Evolutionary conservation across 139 green algal genomes (phyloP), one percentile per base, ranked within the genome.

Genomic region (Chlamydomonas schloesseri): DNA sequence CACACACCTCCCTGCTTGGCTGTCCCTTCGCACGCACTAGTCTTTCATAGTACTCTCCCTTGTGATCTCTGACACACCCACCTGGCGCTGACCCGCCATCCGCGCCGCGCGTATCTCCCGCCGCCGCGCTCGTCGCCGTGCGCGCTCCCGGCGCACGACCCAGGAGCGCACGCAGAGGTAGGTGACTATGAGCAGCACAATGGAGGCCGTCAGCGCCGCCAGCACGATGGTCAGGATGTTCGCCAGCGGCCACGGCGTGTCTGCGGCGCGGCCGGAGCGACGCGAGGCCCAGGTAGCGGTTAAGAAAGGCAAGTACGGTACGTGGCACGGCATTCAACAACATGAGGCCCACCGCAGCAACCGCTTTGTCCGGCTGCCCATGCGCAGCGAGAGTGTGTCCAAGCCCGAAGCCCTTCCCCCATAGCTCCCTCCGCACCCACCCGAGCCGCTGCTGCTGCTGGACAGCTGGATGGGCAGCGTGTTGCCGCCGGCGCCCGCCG

Each of bases 151-250:
- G 6, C 24, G 42, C 71, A 78, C 9, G 6, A 17, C 46, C 34
- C 33, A 29, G 26, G 33, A 76, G 20, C 33, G 33, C 36, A 76
- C 33, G 26, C 46, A 28, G 0, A 60, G 20, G n/a, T 50, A 81
- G 4, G 5, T 14, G 1, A 31, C 73, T 13, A 81, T 26, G 21
- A 47, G 14, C 47, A 81, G 29, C 50, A 81, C 73, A 6, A 68
- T 20, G 28, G 18, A 50, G 29, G 50, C 73, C 29, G 73, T 81
- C 2, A 81, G 46, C 13, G 46, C 17, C 18, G 73, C 73, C 29
- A 81, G 10, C 17, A 68, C 73, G n/a, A 68, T n/a, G 17, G 73
- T 81, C 14, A 81, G 29, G n/a, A 81, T 33, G 73, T 81, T 81
- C 9, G 53, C 73, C 31, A 81, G 50, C 50, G 73, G 50, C 73